phyloP scores from a whole-genome alignment of 352 stramenopile species.

The Phytophthora podocarpi region DNA sequence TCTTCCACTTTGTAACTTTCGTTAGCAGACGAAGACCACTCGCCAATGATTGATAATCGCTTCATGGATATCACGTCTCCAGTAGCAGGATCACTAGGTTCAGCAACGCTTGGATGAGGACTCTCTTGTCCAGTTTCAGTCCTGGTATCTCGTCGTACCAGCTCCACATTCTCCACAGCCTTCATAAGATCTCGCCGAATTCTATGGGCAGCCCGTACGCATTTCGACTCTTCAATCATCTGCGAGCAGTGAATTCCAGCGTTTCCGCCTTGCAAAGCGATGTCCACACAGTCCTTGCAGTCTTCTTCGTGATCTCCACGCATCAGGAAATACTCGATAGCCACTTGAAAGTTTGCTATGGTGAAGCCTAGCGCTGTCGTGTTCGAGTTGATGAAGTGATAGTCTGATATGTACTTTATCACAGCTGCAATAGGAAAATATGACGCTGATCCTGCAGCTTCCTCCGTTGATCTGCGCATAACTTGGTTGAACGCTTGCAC shows the following conservation, averaged over 20 bases:
- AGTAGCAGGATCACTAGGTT: neutral
- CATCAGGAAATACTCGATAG: slow-evolving; percentile 76
- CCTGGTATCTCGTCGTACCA: slow-evolving; percentile 23
- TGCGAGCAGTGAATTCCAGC: slow-evolving; percentile 19
- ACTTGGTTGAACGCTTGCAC: slow-evolving; percentile 54
- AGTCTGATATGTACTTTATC: slow-evolving; percentile 75
- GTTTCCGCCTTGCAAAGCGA: slow-evolving; percentile 19
- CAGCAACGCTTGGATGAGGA: neutral
- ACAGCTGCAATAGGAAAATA: slow-evolving; percentile 60
- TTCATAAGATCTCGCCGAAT: slow-evolving; percentile 35
- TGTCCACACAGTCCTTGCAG: slow-evolving; percentile 26
- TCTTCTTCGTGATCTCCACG: slow-evolving; percentile 38
- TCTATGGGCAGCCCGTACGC: slow-evolving; percentile 22
- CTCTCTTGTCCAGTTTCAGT: slow-evolving; percentile 23
- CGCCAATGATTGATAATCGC: slow-evolving; percentile 48
- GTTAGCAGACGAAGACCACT: slow-evolving; percentile 45
- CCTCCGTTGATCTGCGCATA: neutral
- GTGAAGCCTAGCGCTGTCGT: slow-evolving; percentile 80
- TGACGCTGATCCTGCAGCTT: slow-evolving; percentile 7
- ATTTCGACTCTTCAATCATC: slow-evolving; percentile 34
- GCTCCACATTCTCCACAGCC: slow-evolving; percentile 24
- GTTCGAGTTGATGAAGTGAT: slow-evolving; percentile 87
- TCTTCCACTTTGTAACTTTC: neutral
- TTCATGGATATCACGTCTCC: slow-evolving; percentile 7
- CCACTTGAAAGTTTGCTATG: slow-evolving; percentile 83